Evolutionary conservation across 352 stramenopile species (phyloP).

Genomic region (Lagenidium giganteum): DNA sequence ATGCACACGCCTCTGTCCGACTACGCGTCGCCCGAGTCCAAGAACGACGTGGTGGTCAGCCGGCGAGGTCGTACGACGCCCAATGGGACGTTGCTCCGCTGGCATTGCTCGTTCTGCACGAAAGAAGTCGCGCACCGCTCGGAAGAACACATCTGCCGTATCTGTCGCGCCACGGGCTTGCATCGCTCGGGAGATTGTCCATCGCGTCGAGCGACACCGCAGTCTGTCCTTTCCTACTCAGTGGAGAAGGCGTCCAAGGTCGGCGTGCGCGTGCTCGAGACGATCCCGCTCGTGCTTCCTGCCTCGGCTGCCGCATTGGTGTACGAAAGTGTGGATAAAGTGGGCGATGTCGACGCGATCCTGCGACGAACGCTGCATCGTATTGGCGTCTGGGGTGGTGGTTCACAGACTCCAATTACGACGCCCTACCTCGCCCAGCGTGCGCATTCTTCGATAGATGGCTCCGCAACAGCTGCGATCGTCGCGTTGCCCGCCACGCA

Average conservation of each 20-base stretch:
- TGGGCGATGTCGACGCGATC: conserved; percentile 70
- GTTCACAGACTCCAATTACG: conserved; percentile 77
- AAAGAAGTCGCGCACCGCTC: conserved; percentile 51
- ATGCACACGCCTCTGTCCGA: conserved; percentile 13
- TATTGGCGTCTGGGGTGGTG: conserved; percentile 75
- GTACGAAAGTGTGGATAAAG: conserved; percentile 62
- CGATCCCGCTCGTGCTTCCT: conserved; percentile 44
- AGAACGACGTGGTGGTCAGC: background rate
- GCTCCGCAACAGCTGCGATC: background rate
- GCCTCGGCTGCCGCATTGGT: conserved; percentile 41
- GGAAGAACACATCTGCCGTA: conserved; percentile 52
- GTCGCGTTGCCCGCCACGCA: conserved; percentile 4
- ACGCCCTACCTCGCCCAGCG: conserved; percentile 45
- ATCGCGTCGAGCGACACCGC: conserved; percentile 6
- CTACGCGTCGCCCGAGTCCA: background rate
- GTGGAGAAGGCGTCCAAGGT: conserved; percentile 66
- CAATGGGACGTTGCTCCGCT: too few species aligned
- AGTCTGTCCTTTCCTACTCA: conserved; percentile 56
- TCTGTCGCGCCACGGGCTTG: conserved; percentile 41
- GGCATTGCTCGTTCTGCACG: conserved; percentile 53
- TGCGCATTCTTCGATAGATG: conserved; percentile 7
- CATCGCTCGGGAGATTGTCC: conserved; percentile 63
- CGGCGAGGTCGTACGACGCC: background rate
- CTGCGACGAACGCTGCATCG: conserved; percentile 59
- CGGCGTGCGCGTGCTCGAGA: conserved; percentile 49